Conservation (phyloP, 257 asterid species). For the Solanum dulcamara region DNA sequence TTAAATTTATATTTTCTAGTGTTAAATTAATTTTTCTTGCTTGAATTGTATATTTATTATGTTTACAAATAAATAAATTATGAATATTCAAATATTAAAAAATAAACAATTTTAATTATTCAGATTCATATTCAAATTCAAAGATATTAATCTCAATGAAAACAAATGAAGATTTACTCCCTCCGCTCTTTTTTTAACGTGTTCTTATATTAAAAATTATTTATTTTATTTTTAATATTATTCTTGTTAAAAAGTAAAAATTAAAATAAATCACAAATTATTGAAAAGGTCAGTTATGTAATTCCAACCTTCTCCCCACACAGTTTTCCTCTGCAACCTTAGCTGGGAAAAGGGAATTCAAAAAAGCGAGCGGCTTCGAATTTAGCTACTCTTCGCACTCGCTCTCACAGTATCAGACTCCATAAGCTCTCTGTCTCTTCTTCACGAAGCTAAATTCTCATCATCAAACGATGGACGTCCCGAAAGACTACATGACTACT, state of each 20-base stretch:
- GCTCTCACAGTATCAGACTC: neutral
- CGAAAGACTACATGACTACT: slow-evolving; percentile 59
- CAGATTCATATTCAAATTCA: neutral
- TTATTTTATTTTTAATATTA: neutral
- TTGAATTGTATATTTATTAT: no score
- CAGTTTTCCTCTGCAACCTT: neutral
- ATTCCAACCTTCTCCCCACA: neutral
- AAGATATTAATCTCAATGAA: neutral
- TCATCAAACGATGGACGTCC: slow-evolving; percentile 45
- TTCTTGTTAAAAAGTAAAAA: neutral
- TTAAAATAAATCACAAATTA: neutral
- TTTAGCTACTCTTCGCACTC: neutral
- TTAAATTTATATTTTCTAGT: no score
- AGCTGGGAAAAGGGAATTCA: neutral
- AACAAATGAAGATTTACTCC: neutral
- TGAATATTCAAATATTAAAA: neutral
- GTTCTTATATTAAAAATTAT: neutral
- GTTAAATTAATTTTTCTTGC: no score
- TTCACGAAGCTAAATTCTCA: neutral
- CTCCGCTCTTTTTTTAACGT: no score
- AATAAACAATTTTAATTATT: neutral
- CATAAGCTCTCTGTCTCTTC: neutral
- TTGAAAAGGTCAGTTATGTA: neutral
- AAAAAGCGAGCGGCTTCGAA: neutral
- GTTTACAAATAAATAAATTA: no score